Conservation (phyloP, 495 filamentous ascomycete genomes). For the Chaetomium fimeti region DNA sequence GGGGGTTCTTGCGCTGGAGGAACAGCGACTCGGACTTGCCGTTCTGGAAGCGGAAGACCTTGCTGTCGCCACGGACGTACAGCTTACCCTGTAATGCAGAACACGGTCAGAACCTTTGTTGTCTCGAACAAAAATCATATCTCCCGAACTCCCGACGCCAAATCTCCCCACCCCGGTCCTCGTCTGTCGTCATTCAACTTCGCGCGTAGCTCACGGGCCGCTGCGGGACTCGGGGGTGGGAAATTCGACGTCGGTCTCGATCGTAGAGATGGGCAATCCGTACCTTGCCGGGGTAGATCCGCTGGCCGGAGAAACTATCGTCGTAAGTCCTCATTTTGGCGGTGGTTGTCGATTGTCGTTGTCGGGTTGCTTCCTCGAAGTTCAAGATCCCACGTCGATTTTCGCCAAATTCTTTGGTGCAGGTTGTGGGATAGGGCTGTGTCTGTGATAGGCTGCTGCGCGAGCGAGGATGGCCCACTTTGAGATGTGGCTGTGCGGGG, state of each 20-base stretch:
- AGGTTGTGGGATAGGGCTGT: constrained; percentile 43
- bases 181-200: constrained; percentile 17
- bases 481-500: constrained; percentile 10
- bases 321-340: constrained; percentile 97
- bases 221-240: constrained; percentile 15
- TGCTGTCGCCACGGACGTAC: constrained; percentile 98
- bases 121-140: constrained; percentile 5
- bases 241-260: constrained; percentile 22
- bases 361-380: constrained; percentile 36
- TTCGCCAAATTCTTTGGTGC: constrained; percentile 39
- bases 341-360: constrained; percentile 47
- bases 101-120: constrained; percentile 32
- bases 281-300: constrained; percentile 99
- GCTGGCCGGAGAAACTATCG: constrained; percentile 95
- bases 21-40: constrained; percentile 99
- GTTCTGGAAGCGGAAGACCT: constrained; percentile 99
- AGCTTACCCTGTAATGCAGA: constrained; percentile 76
- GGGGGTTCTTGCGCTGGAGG: constrained; percentile 99
- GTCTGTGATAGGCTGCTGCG: constrained; percentile 34
- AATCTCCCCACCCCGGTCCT: constrained; percentile 18
- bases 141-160: constrained; percentile 6
- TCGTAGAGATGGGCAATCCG: constrained; percentile 33
- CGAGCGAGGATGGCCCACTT: constrained; percentile 25
- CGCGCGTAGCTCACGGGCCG: constrained; percentile 4
- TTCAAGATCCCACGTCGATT: constrained; percentile 37